Base-by-base conservation (phyloP, 2,329 filamentous ascomycete genomes). In the Fusarium sp. region DNA sequence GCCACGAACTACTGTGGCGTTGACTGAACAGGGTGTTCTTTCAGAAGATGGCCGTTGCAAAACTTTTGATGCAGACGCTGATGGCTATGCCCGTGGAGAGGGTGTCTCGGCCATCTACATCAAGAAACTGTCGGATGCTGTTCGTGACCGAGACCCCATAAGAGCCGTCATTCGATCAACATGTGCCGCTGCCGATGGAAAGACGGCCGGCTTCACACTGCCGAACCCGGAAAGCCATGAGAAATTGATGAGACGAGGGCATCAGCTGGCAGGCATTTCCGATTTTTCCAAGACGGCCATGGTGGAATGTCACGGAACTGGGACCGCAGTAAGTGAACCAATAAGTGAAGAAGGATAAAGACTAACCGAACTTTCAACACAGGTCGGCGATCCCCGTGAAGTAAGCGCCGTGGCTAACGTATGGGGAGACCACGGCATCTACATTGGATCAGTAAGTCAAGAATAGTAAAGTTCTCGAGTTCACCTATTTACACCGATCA, bases 41-140 rank as follows among this genome's bases (percentile, higher is more conserved):
- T 52, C 49, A 21, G 49, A 52, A 44, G 49, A 52, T 36, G 49
- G 49, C 49, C 49, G 49, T 26, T 52, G 39, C 39, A 52, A 52
- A 44, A 52, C 49, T 20, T 52, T 52, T 53, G 40, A 53, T 53
- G 40, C 50, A 45, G 39, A 45, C 39, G 50, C 50, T 53, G 50
- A 53, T 53, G 50, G 40, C 50, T 53, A 45, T 53, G 50, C 50
- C 23, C 50, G 50, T 53, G 40, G 50, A 53, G 40, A 53, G 50
- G 30, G 40, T 38, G 50, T 53, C 50, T 53, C 50, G 21, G 50
- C 50, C 50, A 53, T 53, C 30, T 53, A 53, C 40, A 53, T 53
- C 40, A 53, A 53, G 40, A 45, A 45, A 45, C 21, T 53, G 10
- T 53, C 50, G 40, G 50, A 53, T 53, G 40, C 50, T 45, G 50